A percentile compares a stretch with the other conserved stretches of the same genome.
Conservation (phyloP, 176 grass and related monocot genomes). For the Rhynchospora breviuscula region DNA sequence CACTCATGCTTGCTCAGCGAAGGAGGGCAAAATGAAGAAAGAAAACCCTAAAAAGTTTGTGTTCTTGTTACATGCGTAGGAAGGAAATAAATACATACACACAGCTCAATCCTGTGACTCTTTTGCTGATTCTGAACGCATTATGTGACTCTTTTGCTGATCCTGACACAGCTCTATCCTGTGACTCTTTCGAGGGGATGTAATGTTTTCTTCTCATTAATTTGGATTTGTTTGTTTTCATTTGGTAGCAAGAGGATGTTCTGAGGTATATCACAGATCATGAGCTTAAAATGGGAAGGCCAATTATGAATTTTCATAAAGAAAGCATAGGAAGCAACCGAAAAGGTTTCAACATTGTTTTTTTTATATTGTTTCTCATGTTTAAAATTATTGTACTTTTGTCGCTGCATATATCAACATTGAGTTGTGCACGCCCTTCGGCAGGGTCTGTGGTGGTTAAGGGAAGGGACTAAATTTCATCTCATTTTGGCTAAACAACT, state of each 20-base stretch:
- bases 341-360: too few relatives aligned
- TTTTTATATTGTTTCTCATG: too few relatives aligned
- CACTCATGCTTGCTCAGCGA: background rate
- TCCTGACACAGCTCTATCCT: too few relatives aligned
- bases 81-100: conserved; percentile 56
- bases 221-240: conserved; percentile 30
- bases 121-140: conserved; percentile 76
- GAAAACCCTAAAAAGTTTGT: background rate
- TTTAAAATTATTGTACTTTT: too few relatives aligned
- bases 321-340: conserved; percentile 44
- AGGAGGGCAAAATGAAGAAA: background rate
- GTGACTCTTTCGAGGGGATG: conserved; percentile 47
- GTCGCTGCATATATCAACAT: too few relatives aligned
- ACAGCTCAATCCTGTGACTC: conserved; percentile 52
- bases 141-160: conserved; percentile 44
- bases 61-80: conserved; percentile 37
- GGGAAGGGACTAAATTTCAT: too few relatives aligned
- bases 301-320: conserved; percentile 65
- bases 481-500: too few relatives aligned
- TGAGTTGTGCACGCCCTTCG: too few relatives aligned
- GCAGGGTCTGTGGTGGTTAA: too few relatives aligned
- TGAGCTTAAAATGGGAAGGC: conserved; percentile 61
- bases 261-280: conserved; percentile 55
- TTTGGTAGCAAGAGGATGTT: conserved; percentile 76
- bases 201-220: conserved; percentile 27